Conservation (phyloP, 2,329 filamentous ascomycete species). For the Penicillium sp. region DNA sequence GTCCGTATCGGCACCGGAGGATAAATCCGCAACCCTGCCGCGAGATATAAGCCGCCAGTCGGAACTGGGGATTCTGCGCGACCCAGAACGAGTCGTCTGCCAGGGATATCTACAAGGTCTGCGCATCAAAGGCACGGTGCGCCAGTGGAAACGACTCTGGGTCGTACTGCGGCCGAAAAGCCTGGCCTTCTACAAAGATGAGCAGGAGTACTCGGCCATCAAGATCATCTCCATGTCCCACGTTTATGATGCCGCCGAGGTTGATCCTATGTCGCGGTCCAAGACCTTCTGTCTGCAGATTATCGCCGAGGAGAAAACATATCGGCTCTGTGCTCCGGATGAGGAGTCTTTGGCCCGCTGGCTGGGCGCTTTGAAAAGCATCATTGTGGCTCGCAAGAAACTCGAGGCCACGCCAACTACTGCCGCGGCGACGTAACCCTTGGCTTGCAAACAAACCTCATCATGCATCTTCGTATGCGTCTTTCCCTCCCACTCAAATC, state of each 20-base stretch:
- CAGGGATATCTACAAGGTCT: conserved; percentile 86
- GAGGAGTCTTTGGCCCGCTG: conserved; percentile 82
- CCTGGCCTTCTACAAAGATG: conserved; percentile 88
- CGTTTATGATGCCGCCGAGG: conserved; percentile 88
- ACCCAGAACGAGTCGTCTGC: conserved; percentile 86
- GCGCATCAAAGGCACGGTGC: conserved; percentile 73
- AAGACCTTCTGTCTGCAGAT: conserved; percentile 88
- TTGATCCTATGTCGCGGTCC: conserved; percentile 79
- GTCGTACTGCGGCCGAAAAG: conserved; percentile 82
- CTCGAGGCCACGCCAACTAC: conserved; percentile 23
- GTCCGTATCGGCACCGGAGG: conserved; percentile 28
- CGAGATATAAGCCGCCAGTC: conserved; percentile 65
- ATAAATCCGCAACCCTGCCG: conserved; percentile 29
- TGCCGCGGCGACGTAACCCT: conserved; percentile 8
- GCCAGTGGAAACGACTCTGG: conserved; percentile 95
- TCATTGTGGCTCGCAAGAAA: conserved; percentile 39
- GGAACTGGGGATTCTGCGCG: conserved; percentile 54
- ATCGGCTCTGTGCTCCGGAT: conserved; percentile 70
- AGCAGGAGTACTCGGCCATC: conserved; percentile 81
- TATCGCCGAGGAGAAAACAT: conserved; percentile 87
- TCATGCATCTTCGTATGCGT: no score
- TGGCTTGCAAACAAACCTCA: no score
- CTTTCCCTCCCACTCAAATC: no score
- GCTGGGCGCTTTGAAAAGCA: conserved; percentile 85
- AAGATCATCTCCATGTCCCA: conserved; percentile 74